Percentiles rank a stretch among this genome's conserved stretches.
These are phyloP conservation scores for Penicillium polonicum DNA, from an alignment of 2,329 filamentous ascomycete genomes.

Conservation along the genomic window DNA sequence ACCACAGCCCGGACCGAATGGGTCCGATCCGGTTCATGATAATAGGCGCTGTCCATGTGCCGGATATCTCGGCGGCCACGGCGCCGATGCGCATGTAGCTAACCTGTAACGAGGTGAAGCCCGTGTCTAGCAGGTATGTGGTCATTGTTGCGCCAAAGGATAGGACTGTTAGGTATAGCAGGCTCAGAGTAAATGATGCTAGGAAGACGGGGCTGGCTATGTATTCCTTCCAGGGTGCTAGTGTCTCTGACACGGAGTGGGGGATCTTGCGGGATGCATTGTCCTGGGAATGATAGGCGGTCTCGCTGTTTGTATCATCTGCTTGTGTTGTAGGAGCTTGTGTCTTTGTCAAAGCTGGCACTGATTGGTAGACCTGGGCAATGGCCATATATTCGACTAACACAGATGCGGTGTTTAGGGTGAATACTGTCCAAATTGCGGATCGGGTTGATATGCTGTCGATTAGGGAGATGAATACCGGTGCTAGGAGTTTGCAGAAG, in stretches of 20 bases:
- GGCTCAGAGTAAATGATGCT: constrained; percentile 50
- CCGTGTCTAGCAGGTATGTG: constrained; percentile 54
- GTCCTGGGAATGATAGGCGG: neutral
- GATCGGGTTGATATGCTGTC: constrained; percentile 44
- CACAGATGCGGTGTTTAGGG: constrained; percentile 40
- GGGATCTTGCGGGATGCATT: neutral
- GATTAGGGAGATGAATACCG: constrained; percentile 52
- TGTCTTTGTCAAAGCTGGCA: constrained; percentile 16
- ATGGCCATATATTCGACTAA: constrained; percentile 45
- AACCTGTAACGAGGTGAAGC: constrained; percentile 50
- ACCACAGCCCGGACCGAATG: constrained; percentile 69
- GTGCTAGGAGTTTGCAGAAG: constrained; percentile 56
- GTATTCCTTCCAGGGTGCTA: constrained; percentile 31
- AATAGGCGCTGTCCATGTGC: constrained; percentile 53
- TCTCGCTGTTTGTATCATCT: neutral
- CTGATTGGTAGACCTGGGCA: constrained; percentile 27
- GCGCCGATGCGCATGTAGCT: constrained; percentile 50
- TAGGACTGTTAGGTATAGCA: constrained; percentile 57
- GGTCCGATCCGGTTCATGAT: constrained; percentile 55
- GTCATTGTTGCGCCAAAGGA: constrained; percentile 57
- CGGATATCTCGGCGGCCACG: constrained; percentile 53
- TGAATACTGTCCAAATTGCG: constrained; percentile 49
- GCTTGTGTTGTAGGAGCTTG: constrained; percentile 23
- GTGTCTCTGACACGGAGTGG: neutral
- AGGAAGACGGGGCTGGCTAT: constrained; percentile 35